phyloP scores from a whole-genome alignment of 495 filamentous ascomycete genomes.

The Articulospora tetracladia region DNA sequence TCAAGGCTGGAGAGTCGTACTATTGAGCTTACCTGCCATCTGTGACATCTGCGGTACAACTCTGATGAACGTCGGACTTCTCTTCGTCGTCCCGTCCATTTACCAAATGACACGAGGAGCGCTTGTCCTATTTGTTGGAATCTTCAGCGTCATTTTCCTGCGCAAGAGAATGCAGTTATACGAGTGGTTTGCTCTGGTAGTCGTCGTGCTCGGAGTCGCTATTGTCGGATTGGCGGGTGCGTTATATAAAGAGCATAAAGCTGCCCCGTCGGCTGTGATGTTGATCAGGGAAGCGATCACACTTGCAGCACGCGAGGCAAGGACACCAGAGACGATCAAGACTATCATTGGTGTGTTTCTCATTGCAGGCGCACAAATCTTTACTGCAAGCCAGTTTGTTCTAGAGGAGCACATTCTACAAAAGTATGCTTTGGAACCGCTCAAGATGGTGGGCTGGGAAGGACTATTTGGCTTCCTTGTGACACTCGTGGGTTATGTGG shows the following conservation, averaged over 20 bases:
- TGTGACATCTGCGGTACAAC: slow-evolving; percentile 95
- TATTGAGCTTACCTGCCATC: slow-evolving; percentile 82
- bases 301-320: slow-evolving; percentile 26
- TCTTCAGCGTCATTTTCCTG: slow-evolving; percentile 92
- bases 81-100: slow-evolving; percentile 91
- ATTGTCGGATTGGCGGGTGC: slow-evolving; percentile 86
- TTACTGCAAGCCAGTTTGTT: slow-evolving; percentile 95
- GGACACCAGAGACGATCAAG: slow-evolving; percentile 56
- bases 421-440: slow-evolving; percentile 80
- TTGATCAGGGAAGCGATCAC: slow-evolving; percentile 12
- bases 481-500: slow-evolving; percentile 73
- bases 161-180: slow-evolving; percentile 70
- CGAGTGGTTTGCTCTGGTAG: slow-evolving; percentile 84
- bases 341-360: slow-evolving; percentile 80
- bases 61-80: slow-evolving; percentile 90
- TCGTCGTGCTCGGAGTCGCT: slow-evolving; percentile 85
- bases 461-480: slow-evolving; percentile 87
- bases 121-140: slow-evolving; percentile 87
- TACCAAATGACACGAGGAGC: slow-evolving; percentile 99
- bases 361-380: slow-evolving; percentile 92
- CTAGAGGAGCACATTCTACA: slow-evolving; percentile 93
- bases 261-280: slow-evolving; percentile 24
- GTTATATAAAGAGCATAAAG: slow-evolving; percentile 63
- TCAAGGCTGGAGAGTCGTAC: slow-evolving; percentile 63
- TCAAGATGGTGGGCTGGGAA: slow-evolving; percentile 95